These are phyloP conservation scores for Malus hybrid DNA, from an alignment of 331 rosid genomes.

Conservation along the genomic window DNA sequence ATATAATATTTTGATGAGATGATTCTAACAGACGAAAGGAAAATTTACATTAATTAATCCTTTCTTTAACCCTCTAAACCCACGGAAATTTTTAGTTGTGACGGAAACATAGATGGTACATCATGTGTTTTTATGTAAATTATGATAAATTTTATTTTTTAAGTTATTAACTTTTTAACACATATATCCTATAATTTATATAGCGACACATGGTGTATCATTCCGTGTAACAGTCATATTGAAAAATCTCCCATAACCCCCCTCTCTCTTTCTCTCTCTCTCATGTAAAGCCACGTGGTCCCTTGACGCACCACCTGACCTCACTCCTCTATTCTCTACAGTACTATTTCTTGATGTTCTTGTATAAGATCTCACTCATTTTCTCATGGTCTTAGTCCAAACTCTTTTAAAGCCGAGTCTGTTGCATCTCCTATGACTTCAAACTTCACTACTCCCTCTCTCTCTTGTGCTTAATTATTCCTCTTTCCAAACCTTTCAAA, in stretches of 20 bases:
- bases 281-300: slow-evolving; percentile 16
- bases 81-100: too few relatives aligned
- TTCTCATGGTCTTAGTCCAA: slow-evolving; percentile 47
- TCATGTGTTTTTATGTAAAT: too few relatives aligned
- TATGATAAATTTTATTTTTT: too few relatives aligned
- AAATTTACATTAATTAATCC: too few relatives aligned
- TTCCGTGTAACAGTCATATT: too few relatives aligned
- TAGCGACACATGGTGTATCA: too few relatives aligned
- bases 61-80: too few relatives aligned
- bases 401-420: slow-evolving; percentile 60
- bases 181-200: too few relatives aligned
- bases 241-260: background rate
- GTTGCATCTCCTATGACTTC: slow-evolving; percentile 47
- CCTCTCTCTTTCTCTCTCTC: background rate
- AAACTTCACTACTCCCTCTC: slow-evolving; percentile 16
- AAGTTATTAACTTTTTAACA: too few relatives aligned
- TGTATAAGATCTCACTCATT: background rate
- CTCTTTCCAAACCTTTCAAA: background rate
- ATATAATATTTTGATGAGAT: background rate
- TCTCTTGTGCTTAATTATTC: background rate
- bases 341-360: background rate
- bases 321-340: slow-evolving; percentile 27
- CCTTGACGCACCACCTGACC: slow-evolving; percentile 63
- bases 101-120: too few relatives aligned
- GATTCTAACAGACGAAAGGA: background rate